Conservation (phyloP, 1,284 basidiomycete genomes). For the Pterulicium gracile region DNA sequence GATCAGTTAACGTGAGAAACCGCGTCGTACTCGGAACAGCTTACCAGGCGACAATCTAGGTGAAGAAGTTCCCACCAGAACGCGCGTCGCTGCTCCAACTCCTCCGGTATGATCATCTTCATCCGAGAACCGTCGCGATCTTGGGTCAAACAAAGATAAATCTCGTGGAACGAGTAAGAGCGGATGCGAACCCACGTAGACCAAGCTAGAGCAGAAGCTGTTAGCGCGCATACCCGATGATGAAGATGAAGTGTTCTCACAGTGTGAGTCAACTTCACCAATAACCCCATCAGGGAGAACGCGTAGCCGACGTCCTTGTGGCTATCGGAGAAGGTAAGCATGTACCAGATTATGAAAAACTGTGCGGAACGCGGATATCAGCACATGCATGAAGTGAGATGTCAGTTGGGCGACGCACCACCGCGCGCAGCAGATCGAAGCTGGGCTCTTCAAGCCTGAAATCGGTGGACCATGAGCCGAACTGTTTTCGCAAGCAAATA, state of each 20-base stretch:
- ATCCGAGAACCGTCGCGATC: conserved; percentile 63
- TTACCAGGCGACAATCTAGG: conserved; percentile 65
- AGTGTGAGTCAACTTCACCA: conserved; percentile 49
- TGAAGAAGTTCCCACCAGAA: conserved; percentile 69
- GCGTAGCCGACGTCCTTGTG: conserved; percentile 56
- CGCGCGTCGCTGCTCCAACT: conserved; percentile 55
- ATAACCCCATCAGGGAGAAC: conserved; percentile 57
- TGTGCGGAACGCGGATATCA: conserved; percentile 19
- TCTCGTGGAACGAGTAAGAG: conserved; percentile 9
- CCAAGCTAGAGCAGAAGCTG: conserved; percentile 38
- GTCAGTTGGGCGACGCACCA: conserved; percentile 26
- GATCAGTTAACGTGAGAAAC: conserved; percentile 4
- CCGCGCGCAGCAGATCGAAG: conserved; percentile 50
- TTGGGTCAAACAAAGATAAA: conserved; percentile 13
- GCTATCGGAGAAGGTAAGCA: conserved; percentile 57
- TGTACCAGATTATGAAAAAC: conserved; percentile 67
- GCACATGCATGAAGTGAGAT: too few relatives aligned
- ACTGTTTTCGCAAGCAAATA: not conserved
- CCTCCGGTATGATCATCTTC: conserved; percentile 50
- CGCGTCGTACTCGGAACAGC: conserved; percentile 11
- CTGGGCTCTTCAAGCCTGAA: conserved; percentile 46
- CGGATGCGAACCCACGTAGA: conserved; percentile 31
- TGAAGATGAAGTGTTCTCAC: conserved; percentile 21
- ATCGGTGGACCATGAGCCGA: not conserved
- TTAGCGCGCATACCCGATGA: too few relatives aligned